phyloP scores from a whole-genome alignment of 192 early-diverging fungal genomes.

The Pilaira anomala region DNA sequence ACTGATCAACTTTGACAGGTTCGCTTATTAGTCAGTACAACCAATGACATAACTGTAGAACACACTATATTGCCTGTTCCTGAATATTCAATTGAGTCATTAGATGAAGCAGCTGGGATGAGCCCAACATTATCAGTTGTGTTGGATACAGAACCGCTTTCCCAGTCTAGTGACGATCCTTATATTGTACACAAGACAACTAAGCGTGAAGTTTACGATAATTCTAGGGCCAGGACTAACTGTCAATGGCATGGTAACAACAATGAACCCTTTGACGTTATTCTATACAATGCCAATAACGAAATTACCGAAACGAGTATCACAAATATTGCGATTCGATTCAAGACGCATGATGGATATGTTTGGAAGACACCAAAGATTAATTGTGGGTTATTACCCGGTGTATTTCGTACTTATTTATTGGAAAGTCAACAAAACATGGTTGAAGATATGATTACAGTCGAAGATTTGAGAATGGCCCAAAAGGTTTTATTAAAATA shows the following conservation, averaged over 20 bases:
- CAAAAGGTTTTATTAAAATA: slow-evolving; percentile 34
- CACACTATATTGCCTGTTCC: slow-evolving; percentile 17
- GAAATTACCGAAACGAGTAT: slow-evolving; percentile 55
- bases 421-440: slow-evolving; percentile 36
- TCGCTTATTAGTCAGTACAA: slow-evolving; percentile 13
- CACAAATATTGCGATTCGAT: slow-evolving; percentile 51
- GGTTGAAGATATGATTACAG: slow-evolving; percentile 36
- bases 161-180: slow-evolving; percentile 18
- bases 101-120: background rate
- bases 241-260: slow-evolving; percentile 27
- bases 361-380: slow-evolving; percentile 49
- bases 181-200: slow-evolving; percentile 58
- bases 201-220: slow-evolving; percentile 43
- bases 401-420: slow-evolving; percentile 43
- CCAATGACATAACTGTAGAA: slow-evolving; percentile 13
- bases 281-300: slow-evolving; percentile 46
- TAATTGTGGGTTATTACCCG: slow-evolving; percentile 39
- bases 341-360: slow-evolving; percentile 15
- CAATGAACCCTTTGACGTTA: slow-evolving; percentile 44
- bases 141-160: slow-evolving; percentile 39
- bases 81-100: background rate
- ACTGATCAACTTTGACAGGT: slow-evolving; percentile 15
- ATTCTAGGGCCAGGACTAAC: slow-evolving; percentile 39
- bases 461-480: slow-evolving; percentile 44
- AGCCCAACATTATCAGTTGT: slow-evolving; percentile 24